Percentiles rank a stretch among this genome's conserved stretches.
These are phyloP conservation scores for Penicillium frequentans DNA, from an alignment of 2,329 filamentous ascomycete species.

Conservation along the genomic window DNA sequence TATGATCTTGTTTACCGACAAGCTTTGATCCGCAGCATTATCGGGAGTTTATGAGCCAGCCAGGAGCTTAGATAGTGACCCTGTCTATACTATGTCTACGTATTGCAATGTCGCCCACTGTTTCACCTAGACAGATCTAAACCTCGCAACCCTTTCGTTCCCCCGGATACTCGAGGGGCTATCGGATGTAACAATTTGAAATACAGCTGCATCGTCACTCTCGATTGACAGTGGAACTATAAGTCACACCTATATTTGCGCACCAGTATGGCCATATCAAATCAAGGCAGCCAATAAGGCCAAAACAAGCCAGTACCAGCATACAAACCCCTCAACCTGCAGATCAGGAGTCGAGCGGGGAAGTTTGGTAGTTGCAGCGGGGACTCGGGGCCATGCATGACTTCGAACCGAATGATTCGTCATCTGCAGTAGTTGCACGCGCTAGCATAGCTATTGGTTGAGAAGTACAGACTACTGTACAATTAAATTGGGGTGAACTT, in stretches of 20 bases:
- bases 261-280: not conserved
- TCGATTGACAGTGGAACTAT: not conserved
- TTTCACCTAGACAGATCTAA: no score
- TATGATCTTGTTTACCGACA: no score
- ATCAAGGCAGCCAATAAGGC: constrained; percentile 6
- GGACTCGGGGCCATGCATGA: constrained; percentile 2
- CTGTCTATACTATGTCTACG: no score
- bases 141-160: no score
- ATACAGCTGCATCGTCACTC: not conserved
- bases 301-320: not conserved
- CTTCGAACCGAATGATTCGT: not conserved
- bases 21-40: no score
- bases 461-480: no score
- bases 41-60: no score
- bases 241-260: not conserved
- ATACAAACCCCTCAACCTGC: not conserved
- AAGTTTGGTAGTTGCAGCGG: not conserved
- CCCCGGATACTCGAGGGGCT: not conserved
- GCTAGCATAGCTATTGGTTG: not conserved
- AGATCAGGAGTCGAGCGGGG: not conserved
- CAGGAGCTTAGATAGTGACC: no score
- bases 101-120: no score
- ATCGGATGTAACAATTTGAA: not conserved
- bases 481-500: not conserved
- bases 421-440: constrained; percentile 3